phyloP scores from a whole-genome alignment of 1,284 basidiomycete genomes.

The Neolentinus lepideus region DNA sequence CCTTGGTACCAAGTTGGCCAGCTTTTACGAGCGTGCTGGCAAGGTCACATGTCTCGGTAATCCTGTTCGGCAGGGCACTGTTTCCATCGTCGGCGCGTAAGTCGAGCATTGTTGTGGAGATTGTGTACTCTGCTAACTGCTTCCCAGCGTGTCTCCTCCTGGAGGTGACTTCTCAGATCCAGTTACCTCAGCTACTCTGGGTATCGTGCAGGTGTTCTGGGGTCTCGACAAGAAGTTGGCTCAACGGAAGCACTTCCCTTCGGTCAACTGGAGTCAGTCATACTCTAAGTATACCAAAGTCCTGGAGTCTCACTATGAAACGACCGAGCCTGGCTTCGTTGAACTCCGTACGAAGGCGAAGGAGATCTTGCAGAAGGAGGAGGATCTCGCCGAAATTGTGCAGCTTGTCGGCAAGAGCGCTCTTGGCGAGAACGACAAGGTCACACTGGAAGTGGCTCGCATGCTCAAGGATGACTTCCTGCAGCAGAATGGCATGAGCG shows the following conservation, averaged over 20 bases:
- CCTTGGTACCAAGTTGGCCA: slow-evolving; percentile 90
- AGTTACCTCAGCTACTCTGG: slow-evolving; percentile 93
- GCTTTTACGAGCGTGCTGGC: slow-evolving; percentile 99
- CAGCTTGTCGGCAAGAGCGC: slow-evolving; percentile 99
- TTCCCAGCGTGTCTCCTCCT: slow-evolving; percentile 84
- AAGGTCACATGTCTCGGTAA: slow-evolving; percentile 92
- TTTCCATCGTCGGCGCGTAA: slow-evolving; percentile 98
- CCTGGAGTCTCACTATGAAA: slow-evolving; percentile 91
- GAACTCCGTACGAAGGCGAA: slow-evolving; percentile 89
- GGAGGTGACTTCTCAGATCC: slow-evolving; percentile 99
- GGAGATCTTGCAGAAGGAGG: slow-evolving; percentile 97
- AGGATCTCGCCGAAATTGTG: slow-evolving; percentile 97
- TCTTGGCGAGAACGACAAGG: slow-evolving; percentile 96
- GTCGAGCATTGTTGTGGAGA: slow-evolving; percentile 25
- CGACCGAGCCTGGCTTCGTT: slow-evolving; percentile 87
- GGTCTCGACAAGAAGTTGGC: slow-evolving; percentile 94
- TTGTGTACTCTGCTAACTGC: slow-evolving; percentile 7
- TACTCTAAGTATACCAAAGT: slow-evolving; percentile 99
- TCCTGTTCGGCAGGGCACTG: slow-evolving; percentile 85
- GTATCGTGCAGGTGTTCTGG: slow-evolving; percentile 99
- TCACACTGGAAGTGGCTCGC: slow-evolving; percentile 94
- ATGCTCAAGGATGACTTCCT: slow-evolving; percentile 99
- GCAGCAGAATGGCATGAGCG: slow-evolving; percentile 98
- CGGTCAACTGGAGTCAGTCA: slow-evolving; percentile 98
- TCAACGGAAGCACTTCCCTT: slow-evolving; percentile 97